These are phyloP conservation scores for Verticillium zaregamsianum DNA, from an alignment of 2,329 filamentous ascomycete genomes.

Conservation along the genomic window DNA sequence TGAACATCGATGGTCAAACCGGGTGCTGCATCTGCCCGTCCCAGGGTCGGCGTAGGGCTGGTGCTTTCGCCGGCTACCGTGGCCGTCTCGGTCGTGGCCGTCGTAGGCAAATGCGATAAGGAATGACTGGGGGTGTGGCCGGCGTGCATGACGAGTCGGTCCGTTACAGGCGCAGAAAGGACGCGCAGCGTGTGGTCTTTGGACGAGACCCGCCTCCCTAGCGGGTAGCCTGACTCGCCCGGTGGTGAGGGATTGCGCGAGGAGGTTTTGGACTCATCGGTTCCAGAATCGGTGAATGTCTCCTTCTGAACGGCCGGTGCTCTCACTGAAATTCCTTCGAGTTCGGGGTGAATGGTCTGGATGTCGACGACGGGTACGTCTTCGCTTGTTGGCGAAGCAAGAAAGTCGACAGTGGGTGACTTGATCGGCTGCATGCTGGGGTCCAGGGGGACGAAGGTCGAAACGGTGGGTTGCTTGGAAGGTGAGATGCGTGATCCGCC, in stretches of 20 bases:
- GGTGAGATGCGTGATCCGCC: conserved; percentile 30
- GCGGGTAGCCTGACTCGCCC: neutral
- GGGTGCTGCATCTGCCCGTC: conserved; percentile 18
- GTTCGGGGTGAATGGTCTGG: conserved; percentile 50
- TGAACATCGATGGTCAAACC: conserved; percentile 3
- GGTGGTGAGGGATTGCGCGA: conserved; percentile 21
- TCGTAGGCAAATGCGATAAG: conserved; percentile 44
- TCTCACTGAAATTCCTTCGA: conserved; percentile 58
- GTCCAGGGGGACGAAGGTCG: conserved; percentile 35
- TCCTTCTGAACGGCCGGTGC: conserved; percentile 46
- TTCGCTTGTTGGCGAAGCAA: conserved; percentile 26
- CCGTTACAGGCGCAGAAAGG: conserved; percentile 42
- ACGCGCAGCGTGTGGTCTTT: conserved; percentile 41
- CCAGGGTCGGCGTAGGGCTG: conserved; percentile 26
- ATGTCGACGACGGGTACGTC: conserved; percentile 50
- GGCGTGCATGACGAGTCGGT: conserved; percentile 56
- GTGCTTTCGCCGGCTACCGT: conserved; percentile 36
- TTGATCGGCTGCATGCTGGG: conserved; percentile 38
- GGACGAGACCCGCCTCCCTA: conserved; percentile 21
- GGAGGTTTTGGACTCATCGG: conserved; percentile 18
- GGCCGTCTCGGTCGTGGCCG: conserved; percentile 33
- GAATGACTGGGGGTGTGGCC: conserved; percentile 61
- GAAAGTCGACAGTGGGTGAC: conserved; percentile 29
- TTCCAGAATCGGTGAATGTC: conserved; percentile 42
- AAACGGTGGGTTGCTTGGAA: conserved; percentile 24